These are phyloP conservation scores for Phycomyces blakesleeanus DNA, from an alignment of 192 early-diverging fungal genomes.

Conservation along the genomic window DNA sequence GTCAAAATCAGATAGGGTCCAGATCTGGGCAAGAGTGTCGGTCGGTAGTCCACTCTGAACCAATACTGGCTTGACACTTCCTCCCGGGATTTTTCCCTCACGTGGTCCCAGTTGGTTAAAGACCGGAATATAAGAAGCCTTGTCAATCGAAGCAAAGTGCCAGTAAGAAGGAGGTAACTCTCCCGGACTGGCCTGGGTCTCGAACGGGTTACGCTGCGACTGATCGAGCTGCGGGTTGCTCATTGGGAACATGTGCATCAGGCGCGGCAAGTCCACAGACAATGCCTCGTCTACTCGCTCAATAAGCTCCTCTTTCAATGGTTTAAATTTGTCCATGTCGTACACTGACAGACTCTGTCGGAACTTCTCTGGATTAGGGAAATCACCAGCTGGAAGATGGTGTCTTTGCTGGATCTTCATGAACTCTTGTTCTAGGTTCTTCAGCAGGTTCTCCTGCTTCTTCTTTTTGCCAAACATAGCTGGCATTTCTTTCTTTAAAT, in stretches of 20 bases:
- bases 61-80: conserved; percentile 37
- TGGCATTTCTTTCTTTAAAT: conserved; percentile 75
- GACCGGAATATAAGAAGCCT: conserved; percentile 26
- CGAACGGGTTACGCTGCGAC: conserved; percentile 39
- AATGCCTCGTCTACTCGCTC: conserved; percentile 42
- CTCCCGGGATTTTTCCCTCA: conserved; percentile 43
- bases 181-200: conserved; percentile 4
- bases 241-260: conserved; percentile 39
- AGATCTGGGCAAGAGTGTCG: conserved; percentile 55
- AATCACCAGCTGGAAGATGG: conserved; percentile 55
- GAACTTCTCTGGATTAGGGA: conserved; percentile 43
- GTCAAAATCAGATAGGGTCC: conserved; percentile 61
- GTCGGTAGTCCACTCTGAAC: conserved; percentile 53
- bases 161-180: conserved; percentile 35
- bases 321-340: conserved; percentile 48
- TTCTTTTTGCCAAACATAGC: conserved; percentile 71
- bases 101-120: conserved; percentile 35
- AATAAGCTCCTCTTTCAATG: conserved; percentile 43
- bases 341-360: conserved; percentile 33
- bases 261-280: conserved; percentile 40
- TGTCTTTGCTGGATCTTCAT: conserved; percentile 61
- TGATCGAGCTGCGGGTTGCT: conserved; percentile 35
- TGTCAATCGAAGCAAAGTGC: conserved; percentile 36
- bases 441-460: conserved; percentile 67
- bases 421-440: conserved; percentile 66